phyloP scores from a whole-genome alignment of 768 basidiomycete genomes.

The Mrakia hoshinonis region DNA sequence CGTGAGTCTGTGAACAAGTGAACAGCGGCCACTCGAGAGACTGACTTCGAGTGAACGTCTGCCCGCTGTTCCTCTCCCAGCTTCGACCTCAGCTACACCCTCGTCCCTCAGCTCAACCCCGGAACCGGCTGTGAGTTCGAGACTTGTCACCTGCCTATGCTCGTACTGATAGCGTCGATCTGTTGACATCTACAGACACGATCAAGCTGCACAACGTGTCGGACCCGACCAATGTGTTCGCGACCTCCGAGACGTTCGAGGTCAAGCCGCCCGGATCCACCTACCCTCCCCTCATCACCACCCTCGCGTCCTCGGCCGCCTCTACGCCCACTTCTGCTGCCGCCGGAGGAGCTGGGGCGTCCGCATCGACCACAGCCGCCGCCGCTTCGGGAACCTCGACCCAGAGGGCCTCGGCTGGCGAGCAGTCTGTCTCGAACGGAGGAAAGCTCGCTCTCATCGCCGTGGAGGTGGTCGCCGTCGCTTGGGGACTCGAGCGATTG shows the following conservation, averaged over 20 bases:
- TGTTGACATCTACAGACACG: too few relatives aligned
- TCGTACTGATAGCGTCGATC: too few relatives aligned
- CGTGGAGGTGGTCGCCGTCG: too few relatives aligned
- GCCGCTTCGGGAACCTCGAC: not conserved
- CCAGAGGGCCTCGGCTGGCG: not conserved
- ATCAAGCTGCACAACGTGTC: not conserved
- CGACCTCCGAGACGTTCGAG: not conserved
- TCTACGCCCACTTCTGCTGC: not conserved
- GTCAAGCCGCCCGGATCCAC: conserved; percentile 1
- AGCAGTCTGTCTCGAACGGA: not conserved
- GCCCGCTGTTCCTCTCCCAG: too few relatives aligned
- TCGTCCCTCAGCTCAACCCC: conserved; percentile 2
- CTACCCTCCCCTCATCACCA: conserved; percentile 5
- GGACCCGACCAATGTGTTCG: not conserved
- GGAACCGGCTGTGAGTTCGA: not conserved
- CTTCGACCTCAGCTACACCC: not conserved
- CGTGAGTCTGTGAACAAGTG: too few relatives aligned
- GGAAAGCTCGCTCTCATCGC: too few relatives aligned
- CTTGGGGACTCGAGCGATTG: too few relatives aligned
- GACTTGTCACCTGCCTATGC: too few relatives aligned
- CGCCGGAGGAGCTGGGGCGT: too few relatives aligned
- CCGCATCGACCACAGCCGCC: not conserved
- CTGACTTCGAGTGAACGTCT: too few relatives aligned
- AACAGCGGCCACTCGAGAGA: too few relatives aligned
- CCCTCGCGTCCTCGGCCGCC: not conserved